Base-by-base conservation (phyloP, 73 alveolate genomes). In the Tetrahymena borealis region DNA sequence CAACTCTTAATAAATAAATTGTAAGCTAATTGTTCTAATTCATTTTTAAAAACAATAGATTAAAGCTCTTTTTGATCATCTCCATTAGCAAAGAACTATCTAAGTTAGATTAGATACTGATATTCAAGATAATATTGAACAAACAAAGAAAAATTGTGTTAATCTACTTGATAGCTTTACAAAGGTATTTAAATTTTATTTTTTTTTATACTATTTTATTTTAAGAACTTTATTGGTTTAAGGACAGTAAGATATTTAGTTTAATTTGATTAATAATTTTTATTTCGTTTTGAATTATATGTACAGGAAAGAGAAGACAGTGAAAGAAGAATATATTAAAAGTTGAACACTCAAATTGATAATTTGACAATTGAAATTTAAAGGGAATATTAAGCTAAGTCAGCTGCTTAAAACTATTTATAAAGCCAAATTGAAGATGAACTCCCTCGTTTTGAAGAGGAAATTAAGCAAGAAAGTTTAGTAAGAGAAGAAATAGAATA, bases 281-380 rank as follows among this genome's bases (percentile, higher is more conserved):
- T 60, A 60, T 60, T 60, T 60, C 35, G 0, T 24, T 2, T 60
- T 20, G 5, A 24, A 60, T 15, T 60, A 24, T 60, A 9, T 41
- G n/a, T 15, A 18, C 78, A 93, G 78, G 95, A 93, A 42, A 93
- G 95, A 85, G 78, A 79, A 90, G 95, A 93, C 33, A 93, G 93
- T 85, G 95, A 93, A 78, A 93, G 91, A 41, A 93, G 95, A 85
- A 93, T 93, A 11, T 93, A 79, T 85, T 85, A 93, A 85, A 93
- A 93, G 35, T 90, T 93, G 28, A 79, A 91, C 41, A 40, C 77
- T 39, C 35, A 93, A 90, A 92, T 93, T 79, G 95, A 93, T 85
- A 35, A 38, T 79, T 93, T 93, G 33, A 79, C 95, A 20, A 90
- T 40, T 1, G 95, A 93, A 90, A 93, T 93, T 93, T 85, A 93